phyloP scores from a whole-genome alignment of 1,139 yeast genomes.

The Taiozyma sp. region DNA sequence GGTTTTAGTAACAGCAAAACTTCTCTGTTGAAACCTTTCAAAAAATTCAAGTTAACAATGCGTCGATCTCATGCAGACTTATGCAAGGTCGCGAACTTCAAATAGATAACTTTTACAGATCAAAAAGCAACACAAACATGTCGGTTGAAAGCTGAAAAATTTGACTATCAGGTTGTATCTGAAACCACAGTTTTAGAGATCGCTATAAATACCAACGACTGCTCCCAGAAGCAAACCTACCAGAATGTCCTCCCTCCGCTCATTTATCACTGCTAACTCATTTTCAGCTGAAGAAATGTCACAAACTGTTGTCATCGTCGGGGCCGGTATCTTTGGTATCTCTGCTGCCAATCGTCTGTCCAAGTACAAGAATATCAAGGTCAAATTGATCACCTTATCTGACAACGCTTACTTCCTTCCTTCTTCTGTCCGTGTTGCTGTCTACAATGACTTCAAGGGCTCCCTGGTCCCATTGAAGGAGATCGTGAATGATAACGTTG shows the following conservation, averaged over 20 bases:
- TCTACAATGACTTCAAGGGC: conserved; percentile 4
- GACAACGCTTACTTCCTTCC: conserved; percentile 4
- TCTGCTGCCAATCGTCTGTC: conserved; percentile 7
- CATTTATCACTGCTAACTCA: neutral
- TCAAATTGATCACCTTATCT: conserved; percentile 4
- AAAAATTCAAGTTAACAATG: too few relatives aligned
- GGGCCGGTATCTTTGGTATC: conserved; percentile 9
- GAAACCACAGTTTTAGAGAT: neutral
- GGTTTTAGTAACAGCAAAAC: neutral
- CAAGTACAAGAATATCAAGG: neutral
- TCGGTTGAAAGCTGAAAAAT: neutral
- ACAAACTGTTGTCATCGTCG: conserved; percentile 6
- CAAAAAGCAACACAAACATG: too few relatives aligned
- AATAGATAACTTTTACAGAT: neutral
- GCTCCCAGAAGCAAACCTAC: neutral
- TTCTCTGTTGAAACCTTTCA: neutral
- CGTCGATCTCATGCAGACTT: neutral
- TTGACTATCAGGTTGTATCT: neutral
- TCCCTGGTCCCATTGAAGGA: conserved; percentile 7
- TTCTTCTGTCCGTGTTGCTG: conserved; percentile 4
- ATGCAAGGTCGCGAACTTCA: neutral
- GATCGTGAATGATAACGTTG: conserved; percentile 8
- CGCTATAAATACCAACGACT: neutral
- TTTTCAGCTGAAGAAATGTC: neutral
- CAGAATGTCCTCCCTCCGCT: neutral